Evolutionary conservation across 306 rosid genomes (phyloP).

Genomic region (Dicorynia guianensis): DNA sequence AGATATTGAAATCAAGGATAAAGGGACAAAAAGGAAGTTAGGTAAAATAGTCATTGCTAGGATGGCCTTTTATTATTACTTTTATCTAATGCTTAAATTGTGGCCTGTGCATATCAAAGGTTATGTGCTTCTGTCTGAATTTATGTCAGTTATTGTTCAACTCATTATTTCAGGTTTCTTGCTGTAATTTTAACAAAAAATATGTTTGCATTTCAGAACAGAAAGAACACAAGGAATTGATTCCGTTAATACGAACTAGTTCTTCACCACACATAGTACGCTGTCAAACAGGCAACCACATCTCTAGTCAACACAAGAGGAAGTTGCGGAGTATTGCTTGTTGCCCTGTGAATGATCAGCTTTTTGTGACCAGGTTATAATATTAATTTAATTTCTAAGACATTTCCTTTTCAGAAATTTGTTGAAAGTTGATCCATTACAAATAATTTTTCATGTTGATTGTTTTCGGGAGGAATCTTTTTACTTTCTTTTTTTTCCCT

Average conservation of each 20-base stretch:
- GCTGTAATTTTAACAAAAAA: constrained; percentile 32
- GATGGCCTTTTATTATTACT: constrained; percentile 3
- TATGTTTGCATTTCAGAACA: constrained; percentile 62
- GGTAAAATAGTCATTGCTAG: constrained; percentile 57
- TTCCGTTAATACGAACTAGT: constrained; percentile 66
- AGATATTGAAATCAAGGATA: constrained; percentile 56
- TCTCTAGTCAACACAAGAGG: constrained; percentile 94
- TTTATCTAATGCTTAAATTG: neutral
- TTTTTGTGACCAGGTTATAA: constrained; percentile 82
- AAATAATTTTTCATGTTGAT: neutral
- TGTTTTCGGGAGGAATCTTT: neutral
- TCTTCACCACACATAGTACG: constrained; percentile 52
- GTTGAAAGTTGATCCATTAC: constrained; percentile 18
- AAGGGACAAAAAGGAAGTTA: constrained; percentile 74
- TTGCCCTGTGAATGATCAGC: constrained; percentile 86
- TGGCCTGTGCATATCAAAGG: constrained; percentile 27
- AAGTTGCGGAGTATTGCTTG: constrained; percentile 81
- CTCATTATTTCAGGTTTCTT: constrained; percentile 14
- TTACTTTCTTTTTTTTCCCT: constrained; percentile 8
- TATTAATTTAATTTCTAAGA: constrained; percentile 29
- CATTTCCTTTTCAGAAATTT: constrained; percentile 17
- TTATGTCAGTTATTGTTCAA: constrained; percentile 11
- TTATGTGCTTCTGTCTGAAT: constrained; percentile 29
- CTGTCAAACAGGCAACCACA: constrained; percentile 66
- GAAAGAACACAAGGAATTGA: constrained; percentile 85